Evolutionary conservation across 2,329 filamentous ascomycete species (phyloP).

Genomic region (Alternaria infectoria): DNA sequence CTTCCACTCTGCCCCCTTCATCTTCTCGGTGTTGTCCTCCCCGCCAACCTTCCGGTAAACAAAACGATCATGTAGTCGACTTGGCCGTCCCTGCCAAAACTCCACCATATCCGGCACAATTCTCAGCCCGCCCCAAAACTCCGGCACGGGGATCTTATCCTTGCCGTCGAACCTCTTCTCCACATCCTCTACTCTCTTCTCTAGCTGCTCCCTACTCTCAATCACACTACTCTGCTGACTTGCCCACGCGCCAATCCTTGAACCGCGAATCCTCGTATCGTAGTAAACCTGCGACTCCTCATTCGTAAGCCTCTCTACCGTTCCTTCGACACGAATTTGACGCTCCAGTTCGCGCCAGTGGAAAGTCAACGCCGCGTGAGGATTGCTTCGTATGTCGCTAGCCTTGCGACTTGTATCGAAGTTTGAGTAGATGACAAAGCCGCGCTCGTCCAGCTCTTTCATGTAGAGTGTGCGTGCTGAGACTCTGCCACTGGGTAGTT

Average conservation of each 20-base stretch:
- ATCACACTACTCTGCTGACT: slow-evolving; percentile 85
- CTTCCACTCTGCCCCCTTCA: slow-evolving; percentile 58
- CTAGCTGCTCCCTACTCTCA: slow-evolving; percentile 71
- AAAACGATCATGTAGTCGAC: slow-evolving; percentile 92
- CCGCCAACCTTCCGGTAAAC: slow-evolving; percentile 71
- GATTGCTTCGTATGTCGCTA: slow-evolving; percentile 73
- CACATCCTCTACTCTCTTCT: slow-evolving; percentile 76
- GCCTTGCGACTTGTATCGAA: slow-evolving; percentile 78
- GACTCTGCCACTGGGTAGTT: slow-evolving; percentile 81
- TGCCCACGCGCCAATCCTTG: slow-evolving; percentile 89
- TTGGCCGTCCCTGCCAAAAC: slow-evolving; percentile 95
- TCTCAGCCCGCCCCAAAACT: slow-evolving; percentile 92
- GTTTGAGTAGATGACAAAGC: slow-evolving; percentile 94
- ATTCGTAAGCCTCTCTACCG: slow-evolving; percentile 66
- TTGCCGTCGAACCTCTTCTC: slow-evolving; percentile 76
- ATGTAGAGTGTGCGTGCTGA: slow-evolving; percentile 89
- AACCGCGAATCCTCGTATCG: slow-evolving; percentile 74
- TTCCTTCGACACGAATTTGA: slow-evolving; percentile 89
- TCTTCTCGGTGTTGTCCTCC: slow-evolving; percentile 18
- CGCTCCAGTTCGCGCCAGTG: slow-evolving; percentile 87
- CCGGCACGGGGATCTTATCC: slow-evolving; percentile 85
- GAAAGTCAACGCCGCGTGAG: slow-evolving; percentile 83
- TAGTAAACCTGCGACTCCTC: slow-evolving; percentile 76
- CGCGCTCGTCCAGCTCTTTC: slow-evolving; percentile 84
- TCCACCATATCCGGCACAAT: slow-evolving; percentile 86